These are phyloP conservation scores for Ophiocordyceps unilateralis DNA, from an alignment of 2,329 filamentous ascomycete species.

Conservation along the genomic window DNA sequence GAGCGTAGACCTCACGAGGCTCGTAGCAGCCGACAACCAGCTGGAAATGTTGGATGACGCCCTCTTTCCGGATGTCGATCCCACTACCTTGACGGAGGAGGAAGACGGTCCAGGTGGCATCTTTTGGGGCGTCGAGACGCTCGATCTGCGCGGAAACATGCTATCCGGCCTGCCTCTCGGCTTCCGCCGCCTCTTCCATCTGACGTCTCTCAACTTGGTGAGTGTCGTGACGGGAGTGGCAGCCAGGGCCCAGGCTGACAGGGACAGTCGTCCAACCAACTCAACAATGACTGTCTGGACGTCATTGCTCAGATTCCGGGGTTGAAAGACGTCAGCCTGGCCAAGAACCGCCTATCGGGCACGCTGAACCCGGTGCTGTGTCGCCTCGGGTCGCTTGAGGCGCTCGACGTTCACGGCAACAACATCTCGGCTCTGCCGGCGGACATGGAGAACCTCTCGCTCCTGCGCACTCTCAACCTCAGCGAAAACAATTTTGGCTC, in stretches of 20 bases:
- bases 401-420: constrained; percentile 70
- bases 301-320: constrained; percentile 55
- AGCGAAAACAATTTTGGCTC: constrained; percentile 59
- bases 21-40: constrained; percentile 83
- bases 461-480: constrained; percentile 61
- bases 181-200: constrained; percentile 49
- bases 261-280: constrained; percentile 57
- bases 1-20: constrained; percentile 67
- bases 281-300: constrained; percentile 55
- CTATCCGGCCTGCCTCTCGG: constrained; percentile 59
- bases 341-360: constrained; percentile 58
- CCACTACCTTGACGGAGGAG: constrained; percentile 39
- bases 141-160: constrained; percentile 77
- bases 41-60: constrained; percentile 54
- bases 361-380: constrained; percentile 46
- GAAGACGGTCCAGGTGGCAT: constrained; percentile 54
- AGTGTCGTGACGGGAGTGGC: constrained; percentile 11
- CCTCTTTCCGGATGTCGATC: constrained; percentile 59
- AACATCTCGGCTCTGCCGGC: constrained; percentile 54
- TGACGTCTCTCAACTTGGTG: constrained; percentile 73
- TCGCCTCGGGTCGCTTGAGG: constrained; percentile 52
- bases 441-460: constrained; percentile 46
- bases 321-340: constrained; percentile 66
- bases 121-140: constrained; percentile 62
- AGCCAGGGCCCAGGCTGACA: constrained; percentile 7